Percentiles rank a stretch among this genome's conserved stretches.
phyloP scores from a whole-genome alignment of 208 protist species.

The Crithidia thermophila region DNA sequence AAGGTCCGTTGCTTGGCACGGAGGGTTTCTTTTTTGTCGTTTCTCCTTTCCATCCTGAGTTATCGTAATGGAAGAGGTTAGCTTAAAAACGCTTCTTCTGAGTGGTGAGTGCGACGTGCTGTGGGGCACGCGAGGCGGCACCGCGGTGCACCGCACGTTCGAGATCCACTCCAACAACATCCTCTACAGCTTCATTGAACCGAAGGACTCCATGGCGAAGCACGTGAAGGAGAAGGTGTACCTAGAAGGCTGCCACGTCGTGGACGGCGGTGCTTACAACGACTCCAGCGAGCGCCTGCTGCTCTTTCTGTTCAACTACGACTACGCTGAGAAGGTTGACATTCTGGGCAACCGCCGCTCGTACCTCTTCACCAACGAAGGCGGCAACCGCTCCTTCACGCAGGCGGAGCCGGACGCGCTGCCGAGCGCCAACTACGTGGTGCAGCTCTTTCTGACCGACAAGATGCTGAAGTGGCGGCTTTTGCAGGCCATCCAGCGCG shows the following conservation, averaged over 20 bases:
- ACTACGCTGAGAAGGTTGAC: conserved; percentile 57
- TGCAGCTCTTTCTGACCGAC: conserved; percentile 35
- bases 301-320: conserved; percentile 47
- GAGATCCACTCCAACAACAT: conserved; percentile 61
- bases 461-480: conserved; percentile 67
- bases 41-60: too few species aligned
- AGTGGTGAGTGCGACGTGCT: conserved; percentile 37
- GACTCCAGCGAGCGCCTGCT: conserved; percentile 34
- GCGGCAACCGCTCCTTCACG: neutral
- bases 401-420: neutral
- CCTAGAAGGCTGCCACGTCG: conserved; percentile 45
- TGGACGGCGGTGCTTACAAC: conserved; percentile 44
- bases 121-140: conserved; percentile 29
- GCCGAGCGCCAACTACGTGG: conserved; percentile 23
- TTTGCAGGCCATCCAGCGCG: conserved; percentile 35
- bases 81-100: conserved; percentile 51
- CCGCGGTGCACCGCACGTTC: conserved; percentile 40
- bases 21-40: too few species aligned
- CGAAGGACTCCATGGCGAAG: conserved; percentile 63
- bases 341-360: conserved; percentile 38
- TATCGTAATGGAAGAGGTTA: conserved; percentile 41
- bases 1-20: too few species aligned
- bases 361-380: conserved; percentile 23
- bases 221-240: conserved; percentile 56
- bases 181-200: conserved; percentile 71